These are phyloP conservation scores for Pythium volutum DNA, from an alignment of 352 stramenopile genomes.

Conservation along the genomic window DNA sequence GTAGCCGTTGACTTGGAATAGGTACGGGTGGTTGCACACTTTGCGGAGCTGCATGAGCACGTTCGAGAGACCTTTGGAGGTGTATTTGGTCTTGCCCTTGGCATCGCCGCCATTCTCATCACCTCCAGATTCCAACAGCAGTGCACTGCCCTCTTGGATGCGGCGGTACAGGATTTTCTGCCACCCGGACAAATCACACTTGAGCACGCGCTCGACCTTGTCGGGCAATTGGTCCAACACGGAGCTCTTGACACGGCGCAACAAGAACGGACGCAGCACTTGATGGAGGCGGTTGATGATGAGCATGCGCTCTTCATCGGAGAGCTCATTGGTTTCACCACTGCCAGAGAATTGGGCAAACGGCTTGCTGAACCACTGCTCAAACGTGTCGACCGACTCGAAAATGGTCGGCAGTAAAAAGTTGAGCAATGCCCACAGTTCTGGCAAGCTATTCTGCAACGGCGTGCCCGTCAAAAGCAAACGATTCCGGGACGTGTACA, in stretches of 20 bases:
- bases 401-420: constrained; percentile 92
- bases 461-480: constrained; percentile 98
- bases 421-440: constrained; percentile 92
- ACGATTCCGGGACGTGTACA: constrained; percentile 85
- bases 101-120: constrained; percentile 53
- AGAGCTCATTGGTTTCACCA: constrained; percentile 78
- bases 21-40: constrained; percentile 88
- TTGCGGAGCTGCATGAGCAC: constrained; percentile 89
- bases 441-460: constrained; percentile 96
- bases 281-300: constrained; percentile 87
- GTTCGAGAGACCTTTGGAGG: constrained; percentile 81
- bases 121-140: constrained; percentile 70
- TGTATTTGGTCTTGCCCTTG: constrained; percentile 83
- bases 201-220: constrained; percentile 86
- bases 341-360: constrained; percentile 80
- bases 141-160: constrained; percentile 83
- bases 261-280: constrained; percentile 79
- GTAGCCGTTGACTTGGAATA: constrained; percentile 84
- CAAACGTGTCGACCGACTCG: constrained; percentile 86
- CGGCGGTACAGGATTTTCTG: constrained; percentile 88
- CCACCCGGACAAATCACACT: constrained; percentile 84
- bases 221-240: constrained; percentile 85
- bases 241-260: constrained; percentile 84
- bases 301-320: constrained; percentile 86
- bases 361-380: constrained; percentile 89